A percentile compares a stretch with the other conserved stretches of the same genome.
Evolutionary conservation across 179 eudicot genomes (phyloP).

Genomic region (Silene coronaria): DNA sequence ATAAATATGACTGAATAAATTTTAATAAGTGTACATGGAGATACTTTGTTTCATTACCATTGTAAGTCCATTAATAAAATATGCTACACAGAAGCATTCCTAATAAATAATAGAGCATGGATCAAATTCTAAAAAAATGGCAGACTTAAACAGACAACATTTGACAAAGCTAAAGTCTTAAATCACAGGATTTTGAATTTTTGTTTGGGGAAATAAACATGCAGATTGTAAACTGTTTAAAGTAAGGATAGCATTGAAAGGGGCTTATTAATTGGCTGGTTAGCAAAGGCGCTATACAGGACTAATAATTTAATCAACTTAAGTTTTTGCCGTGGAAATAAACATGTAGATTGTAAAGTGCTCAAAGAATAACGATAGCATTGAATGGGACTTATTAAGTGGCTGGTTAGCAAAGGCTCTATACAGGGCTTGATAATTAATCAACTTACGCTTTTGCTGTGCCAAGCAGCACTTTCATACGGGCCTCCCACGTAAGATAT

Average conservation of each 20-base stretch:
- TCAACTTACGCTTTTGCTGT: conserved; percentile 96
- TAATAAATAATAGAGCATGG: not conserved
- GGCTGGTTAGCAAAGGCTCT: not conserved
- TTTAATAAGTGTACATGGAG: not conserved
- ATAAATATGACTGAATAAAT: not conserved
- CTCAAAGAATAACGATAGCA: not conserved
- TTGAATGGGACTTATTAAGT: not conserved
- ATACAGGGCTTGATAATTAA: not conserved
- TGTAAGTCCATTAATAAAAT: not conserved
- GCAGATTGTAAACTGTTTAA: not conserved
- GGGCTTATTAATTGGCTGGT: not conserved
- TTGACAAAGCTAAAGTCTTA: not conserved
- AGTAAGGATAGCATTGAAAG: not conserved
- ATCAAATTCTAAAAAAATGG: not conserved
- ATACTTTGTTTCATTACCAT: not conserved
- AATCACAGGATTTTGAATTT: not conserved
- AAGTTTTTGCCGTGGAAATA: conserved; percentile 87
- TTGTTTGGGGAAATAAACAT: not conserved
- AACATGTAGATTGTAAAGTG: not conserved
- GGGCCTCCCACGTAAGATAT: conserved; percentile 93
- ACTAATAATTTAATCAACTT: conserved; percentile 33
- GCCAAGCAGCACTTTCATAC: conserved; percentile 84
- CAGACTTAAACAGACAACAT: not conserved
- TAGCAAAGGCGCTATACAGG: not conserved
- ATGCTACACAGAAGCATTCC: not conserved